Evolutionary conservation across 169 alveolate genomes (phyloP).

Genomic region (Eimeria nieschulzi): DNA sequence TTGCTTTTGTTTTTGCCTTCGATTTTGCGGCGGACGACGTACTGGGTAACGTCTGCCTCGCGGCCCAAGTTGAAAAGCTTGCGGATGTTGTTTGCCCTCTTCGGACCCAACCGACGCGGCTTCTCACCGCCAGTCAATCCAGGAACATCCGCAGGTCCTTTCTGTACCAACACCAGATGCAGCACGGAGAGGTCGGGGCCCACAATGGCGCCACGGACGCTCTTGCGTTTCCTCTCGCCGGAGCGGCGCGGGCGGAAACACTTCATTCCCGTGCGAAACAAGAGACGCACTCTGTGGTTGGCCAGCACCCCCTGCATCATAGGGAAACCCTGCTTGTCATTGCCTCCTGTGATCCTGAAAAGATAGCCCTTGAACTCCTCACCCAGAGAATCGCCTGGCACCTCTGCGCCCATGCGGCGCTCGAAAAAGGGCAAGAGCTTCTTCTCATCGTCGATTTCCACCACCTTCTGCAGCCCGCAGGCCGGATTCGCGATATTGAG

Average conservation of each 20-base stretch:
- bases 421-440: constrained; percentile 97
- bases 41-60: constrained; percentile 96
- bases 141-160: constrained; percentile 96
- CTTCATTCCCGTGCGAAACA: constrained; percentile 87
- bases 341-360: constrained; percentile 96
- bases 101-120: constrained; percentile 99
- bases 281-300: constrained; percentile 89
- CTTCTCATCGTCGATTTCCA: constrained; percentile 99
- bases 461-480: constrained; percentile 92
- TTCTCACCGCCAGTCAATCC: constrained; percentile 97
- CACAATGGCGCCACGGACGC: constrained; percentile 99
- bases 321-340: constrained; percentile 99
- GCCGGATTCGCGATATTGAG: constrained; percentile 80
- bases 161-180: constrained; percentile 95
- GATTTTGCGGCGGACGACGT: constrained; percentile 92
- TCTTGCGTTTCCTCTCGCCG: constrained; percentile 98
- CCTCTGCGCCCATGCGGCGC: constrained; percentile 97
- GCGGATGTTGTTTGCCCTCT: constrained; percentile 98
- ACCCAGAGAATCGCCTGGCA: constrained; percentile 98
- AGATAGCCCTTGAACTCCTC: constrained; percentile 98
- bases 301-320: constrained; percentile 99
- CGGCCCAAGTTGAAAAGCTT: constrained; percentile 94
- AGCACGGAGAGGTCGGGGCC: constrained; percentile 98
- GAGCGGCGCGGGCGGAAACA: constrained; percentile 98
- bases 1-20: constrained; percentile 89